Evolutionary conservation across 2,329 filamentous ascomycete species (phyloP).

Genomic region (Xylariaceae sp.): DNA sequence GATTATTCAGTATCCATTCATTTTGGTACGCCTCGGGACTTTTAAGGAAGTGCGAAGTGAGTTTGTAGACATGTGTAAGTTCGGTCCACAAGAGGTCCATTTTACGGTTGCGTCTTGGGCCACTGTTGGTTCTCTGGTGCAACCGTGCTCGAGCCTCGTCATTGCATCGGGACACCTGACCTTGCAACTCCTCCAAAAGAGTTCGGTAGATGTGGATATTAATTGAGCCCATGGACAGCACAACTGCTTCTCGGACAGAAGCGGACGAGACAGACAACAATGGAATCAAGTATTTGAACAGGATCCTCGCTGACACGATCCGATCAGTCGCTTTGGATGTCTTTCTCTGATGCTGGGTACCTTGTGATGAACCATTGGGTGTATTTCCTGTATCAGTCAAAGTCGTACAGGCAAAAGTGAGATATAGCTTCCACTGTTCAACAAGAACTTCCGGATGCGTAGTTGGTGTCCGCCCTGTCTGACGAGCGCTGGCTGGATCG

Average conservation of each 20-base stretch:
- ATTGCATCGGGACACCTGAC: conserved; percentile 83
- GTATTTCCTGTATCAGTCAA: conserved; percentile 80
- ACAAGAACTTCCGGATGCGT: conserved; percentile 86
- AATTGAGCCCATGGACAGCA: conserved; percentile 90
- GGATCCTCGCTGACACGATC: conserved; percentile 83
- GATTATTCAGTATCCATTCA: conserved; percentile 88
- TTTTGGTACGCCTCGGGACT: conserved; percentile 80
- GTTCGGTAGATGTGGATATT: conserved; percentile 93
- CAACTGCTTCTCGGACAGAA: conserved; percentile 87
- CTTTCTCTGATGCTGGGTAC: conserved; percentile 80
- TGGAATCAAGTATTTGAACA: conserved; percentile 92
- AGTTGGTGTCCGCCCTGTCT: conserved; percentile 63
- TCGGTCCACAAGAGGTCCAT: conserved; percentile 91
- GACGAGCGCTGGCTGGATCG: conserved; percentile 61
- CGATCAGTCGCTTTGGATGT: conserved; percentile 77
- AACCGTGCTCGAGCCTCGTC: conserved; percentile 87
- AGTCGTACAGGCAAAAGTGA: conserved; percentile 97
- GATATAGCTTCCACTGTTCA: conserved; percentile 97
- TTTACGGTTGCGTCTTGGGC: conserved; percentile 78
- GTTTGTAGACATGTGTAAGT: conserved; percentile 93
- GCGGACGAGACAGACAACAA: conserved; percentile 80
- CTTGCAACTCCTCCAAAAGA: conserved; percentile 86
- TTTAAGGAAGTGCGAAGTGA: conserved; percentile 88
- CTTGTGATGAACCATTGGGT: conserved; percentile 61
- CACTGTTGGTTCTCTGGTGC: conserved; percentile 86